Evolutionary conservation across 2,329 filamentous ascomycete genomes (phyloP).

Genomic region (Colletotrichum zoysiae): DNA sequence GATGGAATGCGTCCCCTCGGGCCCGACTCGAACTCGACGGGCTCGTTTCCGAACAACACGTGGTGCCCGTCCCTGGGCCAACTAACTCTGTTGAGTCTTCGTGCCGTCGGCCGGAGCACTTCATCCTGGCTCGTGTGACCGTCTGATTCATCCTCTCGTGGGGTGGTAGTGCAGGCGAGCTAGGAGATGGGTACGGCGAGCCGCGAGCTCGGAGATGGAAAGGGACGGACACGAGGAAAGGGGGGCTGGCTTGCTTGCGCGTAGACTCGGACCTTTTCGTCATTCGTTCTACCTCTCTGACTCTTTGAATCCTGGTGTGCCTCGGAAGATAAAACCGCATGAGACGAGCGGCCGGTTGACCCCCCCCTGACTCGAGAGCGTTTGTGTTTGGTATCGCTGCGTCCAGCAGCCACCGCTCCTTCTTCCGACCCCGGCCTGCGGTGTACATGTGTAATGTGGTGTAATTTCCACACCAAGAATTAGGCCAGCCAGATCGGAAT

Average conservation of each 20-base stretch:
- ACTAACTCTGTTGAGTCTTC: not conserved
- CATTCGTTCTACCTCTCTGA: not conserved
- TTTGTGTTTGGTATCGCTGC: not conserved
- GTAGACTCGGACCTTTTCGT: not conserved
- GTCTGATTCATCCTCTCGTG: too few species aligned
- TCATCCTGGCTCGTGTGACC: not conserved
- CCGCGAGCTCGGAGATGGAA: too few species aligned
- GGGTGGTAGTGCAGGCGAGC: not conserved
- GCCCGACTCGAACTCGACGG: too few species aligned
- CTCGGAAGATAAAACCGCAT: not conserved
- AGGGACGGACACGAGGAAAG: too few species aligned
- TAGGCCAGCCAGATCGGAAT: constrained; percentile 1
- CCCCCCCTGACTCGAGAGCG: not conserved
- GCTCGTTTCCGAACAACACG: not conserved
- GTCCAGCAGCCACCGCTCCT: not conserved
- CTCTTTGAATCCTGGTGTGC: not conserved
- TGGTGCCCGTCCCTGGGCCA: not conserved
- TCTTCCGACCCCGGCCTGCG: not conserved
- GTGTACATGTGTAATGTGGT: not conserved
- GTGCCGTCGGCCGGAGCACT: not conserved
- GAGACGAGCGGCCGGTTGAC: not conserved
- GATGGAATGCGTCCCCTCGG: constrained; percentile 3
- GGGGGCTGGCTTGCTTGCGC: too few species aligned
- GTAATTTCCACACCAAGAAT: not conserved
- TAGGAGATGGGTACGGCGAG: not conserved